These are phyloP conservation scores for Allantophomopsis lycopodina DNA, from an alignment of 2,329 filamentous ascomycete species.

Conservation along the genomic window DNA sequence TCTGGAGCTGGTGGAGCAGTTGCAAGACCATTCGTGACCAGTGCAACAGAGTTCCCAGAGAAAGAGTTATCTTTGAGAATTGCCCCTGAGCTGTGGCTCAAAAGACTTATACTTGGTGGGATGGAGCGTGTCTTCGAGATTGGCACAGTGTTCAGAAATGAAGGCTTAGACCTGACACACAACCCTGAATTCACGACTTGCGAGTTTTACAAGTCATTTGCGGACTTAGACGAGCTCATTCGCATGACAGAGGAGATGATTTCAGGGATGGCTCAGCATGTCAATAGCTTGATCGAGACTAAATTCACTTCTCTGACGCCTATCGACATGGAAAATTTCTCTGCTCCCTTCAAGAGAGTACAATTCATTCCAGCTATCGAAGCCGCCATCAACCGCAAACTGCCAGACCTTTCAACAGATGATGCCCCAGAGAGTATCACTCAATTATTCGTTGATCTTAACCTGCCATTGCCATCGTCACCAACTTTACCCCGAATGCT, in stretches of 20 bases:
- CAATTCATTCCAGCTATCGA: conserved; percentile 78
- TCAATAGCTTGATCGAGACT: conserved; percentile 28
- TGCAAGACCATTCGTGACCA: conserved; percentile 75
- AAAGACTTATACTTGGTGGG: conserved; percentile 79
- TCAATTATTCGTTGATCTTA: conserved; percentile 34
- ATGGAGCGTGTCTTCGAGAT: conserved; percentile 88
- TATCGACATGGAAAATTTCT: conserved; percentile 32
- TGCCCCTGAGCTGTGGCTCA: conserved; percentile 90
- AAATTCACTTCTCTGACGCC: conserved; percentile 31
- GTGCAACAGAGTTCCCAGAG: conserved; percentile 61
- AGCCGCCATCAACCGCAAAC: conserved; percentile 35
- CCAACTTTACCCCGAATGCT: conserved; percentile 57
- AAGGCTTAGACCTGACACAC: conserved; percentile 80
- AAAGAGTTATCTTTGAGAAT: conserved; percentile 68
- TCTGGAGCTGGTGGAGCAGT: conserved; percentile 74
- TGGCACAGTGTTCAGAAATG: conserved; percentile 83
- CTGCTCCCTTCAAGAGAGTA: conserved; percentile 48
- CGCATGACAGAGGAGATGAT: conserved; percentile 62
- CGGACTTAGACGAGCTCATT: conserved; percentile 64
- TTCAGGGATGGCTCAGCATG: conserved; percentile 37
- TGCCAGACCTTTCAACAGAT: conserved; percentile 24
- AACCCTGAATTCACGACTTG: conserved; percentile 97
- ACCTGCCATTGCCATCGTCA: conserved; percentile 32
- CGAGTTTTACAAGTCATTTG: conserved; percentile 88
- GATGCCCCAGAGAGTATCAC: conserved; percentile 46